Evolutionary conservation across 352 stramenopile species (phyloP).

Genomic region (Globisporangium heterothallicum): DNA sequence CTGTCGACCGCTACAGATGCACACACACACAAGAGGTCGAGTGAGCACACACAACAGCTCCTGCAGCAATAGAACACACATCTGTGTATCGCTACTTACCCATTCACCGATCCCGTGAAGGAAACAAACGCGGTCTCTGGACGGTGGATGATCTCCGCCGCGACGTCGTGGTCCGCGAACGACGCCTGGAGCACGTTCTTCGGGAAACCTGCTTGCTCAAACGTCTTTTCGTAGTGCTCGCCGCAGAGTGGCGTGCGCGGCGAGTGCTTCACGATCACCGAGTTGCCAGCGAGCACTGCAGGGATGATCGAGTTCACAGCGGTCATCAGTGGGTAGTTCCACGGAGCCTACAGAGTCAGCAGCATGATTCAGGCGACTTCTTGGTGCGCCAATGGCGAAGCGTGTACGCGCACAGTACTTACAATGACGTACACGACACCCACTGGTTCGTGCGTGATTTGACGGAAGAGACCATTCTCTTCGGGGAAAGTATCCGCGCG

Average conservation of each 20-base stretch:
- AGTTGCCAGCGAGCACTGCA: slow-evolving; percentile 74
- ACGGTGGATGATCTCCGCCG: slow-evolving; percentile 62
- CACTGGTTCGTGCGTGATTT: slow-evolving; percentile 79
- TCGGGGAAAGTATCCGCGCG: slow-evolving; percentile 55
- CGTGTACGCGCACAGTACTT: slow-evolving; percentile 7
- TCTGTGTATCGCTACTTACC: slow-evolving; percentile 20
- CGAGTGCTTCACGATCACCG: slow-evolving; percentile 78
- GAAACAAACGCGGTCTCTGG: slow-evolving; percentile 71
- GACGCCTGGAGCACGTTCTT: slow-evolving; percentile 59
- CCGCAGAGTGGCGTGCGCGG: slow-evolving; percentile 73
- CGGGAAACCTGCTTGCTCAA: slow-evolving; percentile 58
- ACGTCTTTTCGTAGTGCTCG: slow-evolving; percentile 70
- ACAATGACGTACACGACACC: slow-evolving; percentile 83
- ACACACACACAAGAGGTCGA: background rate
- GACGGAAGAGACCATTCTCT: slow-evolving; percentile 61
- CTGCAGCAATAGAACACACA: background rate
- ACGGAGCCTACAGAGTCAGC: slow-evolving; percentile 42
- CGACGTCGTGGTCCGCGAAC: slow-evolving; percentile 60
- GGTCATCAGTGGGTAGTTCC: slow-evolving; percentile 88
- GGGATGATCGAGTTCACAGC: slow-evolving; percentile 83
- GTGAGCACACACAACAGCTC: slow-evolving; percentile 5
- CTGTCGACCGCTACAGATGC: slow-evolving; percentile 46
- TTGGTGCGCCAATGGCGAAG: too few species aligned
- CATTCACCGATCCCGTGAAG: slow-evolving; percentile 78
- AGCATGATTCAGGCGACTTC: too few species aligned